Evolutionary conservation across 805 yeast species (phyloP).

Genomic region (Sugiyamaella qingdaonensis): DNA sequence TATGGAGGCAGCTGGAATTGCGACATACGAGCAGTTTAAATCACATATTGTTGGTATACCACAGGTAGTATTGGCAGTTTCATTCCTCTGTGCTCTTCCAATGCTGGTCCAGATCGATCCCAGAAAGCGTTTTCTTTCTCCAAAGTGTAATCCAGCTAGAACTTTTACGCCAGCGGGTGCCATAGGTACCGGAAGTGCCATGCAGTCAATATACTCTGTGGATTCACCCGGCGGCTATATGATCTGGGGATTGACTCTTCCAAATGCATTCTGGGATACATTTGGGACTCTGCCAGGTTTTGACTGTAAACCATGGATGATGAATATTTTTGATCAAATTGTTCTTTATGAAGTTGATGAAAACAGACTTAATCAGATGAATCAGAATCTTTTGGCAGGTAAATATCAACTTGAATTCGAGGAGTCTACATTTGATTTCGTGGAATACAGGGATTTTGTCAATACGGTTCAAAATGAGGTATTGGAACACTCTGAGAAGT

Average conservation of each 20-base stretch:
- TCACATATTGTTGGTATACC: slow-evolving; percentile 62
- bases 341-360: slow-evolving; percentile 90
- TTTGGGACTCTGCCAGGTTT: slow-evolving; percentile 54
- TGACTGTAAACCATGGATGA: slow-evolving; percentile 69
- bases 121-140: slow-evolving; percentile 82
- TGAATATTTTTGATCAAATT: slow-evolving; percentile 88
- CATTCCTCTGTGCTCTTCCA: slow-evolving; percentile 95
- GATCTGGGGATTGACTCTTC: slow-evolving; percentile 90
- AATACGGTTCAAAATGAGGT: slow-evolving; percentile 67
- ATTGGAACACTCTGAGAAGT: slow-evolving; percentile 54
- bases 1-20: slow-evolving; percentile 76
- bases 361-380: slow-evolving; percentile 65
- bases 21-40: slow-evolving; percentile 61
- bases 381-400: slow-evolving; percentile 47
- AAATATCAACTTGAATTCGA: slow-evolving; percentile 66
- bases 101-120: slow-evolving; percentile 96
- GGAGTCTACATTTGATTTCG: slow-evolving; percentile 76
- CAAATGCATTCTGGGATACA: slow-evolving; percentile 92
- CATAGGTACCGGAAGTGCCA: slow-evolving; percentile 96
- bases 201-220: slow-evolving; percentile 97
- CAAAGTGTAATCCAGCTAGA: slow-evolving; percentile 93
- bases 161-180: slow-evolving; percentile 94
- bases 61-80: slow-evolving; percentile 80
- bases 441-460: slow-evolving; percentile 71
- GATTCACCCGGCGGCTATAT: slow-evolving; percentile 98